Percentiles rank a stretch among this genome's conserved stretches.
Evolutionary conservation across 2,329 filamentous ascomycete species (phyloP).

Genomic region (Hymenoscyphus fraxineus): DNA sequence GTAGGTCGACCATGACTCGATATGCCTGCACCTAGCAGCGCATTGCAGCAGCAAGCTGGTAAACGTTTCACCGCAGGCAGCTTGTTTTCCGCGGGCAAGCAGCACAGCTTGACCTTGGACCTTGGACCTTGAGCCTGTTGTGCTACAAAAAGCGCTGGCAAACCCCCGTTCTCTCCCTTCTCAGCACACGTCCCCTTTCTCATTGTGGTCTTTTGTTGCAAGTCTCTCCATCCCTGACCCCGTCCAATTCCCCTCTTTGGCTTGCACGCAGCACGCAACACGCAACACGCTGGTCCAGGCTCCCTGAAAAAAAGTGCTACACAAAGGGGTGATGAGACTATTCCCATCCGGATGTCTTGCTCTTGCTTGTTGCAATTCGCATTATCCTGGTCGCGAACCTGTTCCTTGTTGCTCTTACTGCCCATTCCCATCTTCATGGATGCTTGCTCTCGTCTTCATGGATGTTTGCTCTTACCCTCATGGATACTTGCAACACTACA

Average conservation of each 20-base stretch:
- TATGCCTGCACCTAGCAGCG: constrained; percentile 3
- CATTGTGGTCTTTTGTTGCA: neutral
- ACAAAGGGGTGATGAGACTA: neutral
- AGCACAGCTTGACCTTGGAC: neutral
- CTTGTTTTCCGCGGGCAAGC: neutral
- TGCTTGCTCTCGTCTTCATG: too few species aligned
- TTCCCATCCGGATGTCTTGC: neutral
- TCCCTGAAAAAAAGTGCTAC: neutral
- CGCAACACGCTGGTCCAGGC: neutral
- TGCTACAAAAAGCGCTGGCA: constrained; percentile 1
- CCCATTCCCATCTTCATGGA: neutral
- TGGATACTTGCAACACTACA: neutral
- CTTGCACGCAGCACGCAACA: neutral
- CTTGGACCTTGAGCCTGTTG: neutral
- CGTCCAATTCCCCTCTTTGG: neutral
- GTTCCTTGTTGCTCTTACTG: neutral
- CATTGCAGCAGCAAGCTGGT: constrained; percentile 3
- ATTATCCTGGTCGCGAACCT: constrained; percentile 2
- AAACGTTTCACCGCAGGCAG: neutral
- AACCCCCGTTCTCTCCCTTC: neutral
- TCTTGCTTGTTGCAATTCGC: constrained; percentile 4
- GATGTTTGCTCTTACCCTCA: too few species aligned
- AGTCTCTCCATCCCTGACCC: constrained; percentile 2
- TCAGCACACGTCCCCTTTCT: neutral
- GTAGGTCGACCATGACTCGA: constrained; percentile 1